Evolutionary conservation across 2,329 filamentous ascomycete genomes (phyloP).

Genomic region (Aschersonia sp.): DNA sequence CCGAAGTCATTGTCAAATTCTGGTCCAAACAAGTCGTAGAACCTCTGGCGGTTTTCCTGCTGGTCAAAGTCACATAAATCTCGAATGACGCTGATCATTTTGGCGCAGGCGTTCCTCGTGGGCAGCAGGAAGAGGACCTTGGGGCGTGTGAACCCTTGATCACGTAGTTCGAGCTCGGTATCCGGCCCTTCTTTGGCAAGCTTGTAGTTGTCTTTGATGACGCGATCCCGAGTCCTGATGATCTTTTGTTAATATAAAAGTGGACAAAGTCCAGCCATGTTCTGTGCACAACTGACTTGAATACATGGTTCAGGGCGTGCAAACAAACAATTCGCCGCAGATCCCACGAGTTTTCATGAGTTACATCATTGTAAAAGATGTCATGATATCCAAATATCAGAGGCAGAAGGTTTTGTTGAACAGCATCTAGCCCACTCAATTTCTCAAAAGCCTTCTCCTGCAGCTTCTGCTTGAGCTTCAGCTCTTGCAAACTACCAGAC

Average conservation of each 20-base stretch:
- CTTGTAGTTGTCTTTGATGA: slow-evolving; percentile 84
- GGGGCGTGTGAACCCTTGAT: slow-evolving; percentile 90
- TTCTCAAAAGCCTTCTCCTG: slow-evolving; percentile 36
- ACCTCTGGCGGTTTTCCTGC: slow-evolving; percentile 88
- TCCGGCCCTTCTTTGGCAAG: slow-evolving; percentile 51
- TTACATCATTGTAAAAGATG: slow-evolving; percentile 61
- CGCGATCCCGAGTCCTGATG: slow-evolving; percentile 63
- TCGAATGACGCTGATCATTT: slow-evolving; percentile 64
- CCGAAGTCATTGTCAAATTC: slow-evolving; percentile 51
- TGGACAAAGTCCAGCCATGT: neutral
- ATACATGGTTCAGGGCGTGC: slow-evolving; percentile 81
- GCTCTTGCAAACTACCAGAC: slow-evolving; percentile 44
- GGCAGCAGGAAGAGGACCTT: slow-evolving; percentile 86
- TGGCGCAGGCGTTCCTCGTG: slow-evolving; percentile 73
- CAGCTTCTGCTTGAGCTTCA: slow-evolving; percentile 47
- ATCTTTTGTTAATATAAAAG: too few species aligned
- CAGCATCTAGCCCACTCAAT: slow-evolving; percentile 40
- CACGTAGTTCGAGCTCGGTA: slow-evolving; percentile 60
- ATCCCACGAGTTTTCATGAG: slow-evolving; percentile 48
- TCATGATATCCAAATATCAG: slow-evolving; percentile 75
- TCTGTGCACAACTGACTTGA: slow-evolving; percentile 45
- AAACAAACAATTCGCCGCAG: slow-evolving; percentile 63
- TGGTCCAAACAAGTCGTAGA: slow-evolving; percentile 63
- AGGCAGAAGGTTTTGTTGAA: slow-evolving; percentile 53
- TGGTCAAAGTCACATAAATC: slow-evolving; percentile 70